Evolutionary conservation across 1,284 basidiomycete genomes (phyloP), one percentile per base, ranked within the genome.

Genomic region (Puccinia polysora): DNA sequence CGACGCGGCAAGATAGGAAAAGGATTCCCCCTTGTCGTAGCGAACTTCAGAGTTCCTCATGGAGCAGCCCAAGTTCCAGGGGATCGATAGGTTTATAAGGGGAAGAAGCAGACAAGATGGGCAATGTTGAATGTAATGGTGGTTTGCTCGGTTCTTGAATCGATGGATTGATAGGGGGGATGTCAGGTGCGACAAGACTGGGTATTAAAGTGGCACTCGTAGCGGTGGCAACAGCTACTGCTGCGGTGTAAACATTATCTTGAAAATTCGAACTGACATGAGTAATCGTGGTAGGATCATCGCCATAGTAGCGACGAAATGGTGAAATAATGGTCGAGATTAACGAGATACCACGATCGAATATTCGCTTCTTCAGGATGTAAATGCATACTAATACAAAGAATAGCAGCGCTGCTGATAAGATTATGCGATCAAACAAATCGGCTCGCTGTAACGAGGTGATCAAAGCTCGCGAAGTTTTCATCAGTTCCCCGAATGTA

Each of bases 381-480:
- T 90, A 93, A 14, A 87, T 83, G 8, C 91, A 86, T 40, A 89
- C 87, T n/a, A 92, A 84, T 71, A 87, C 76, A 82, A 96, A 96
- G 80, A 96, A 89, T 18, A 83, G 77, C 36, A 96, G 85, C 0
- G 86, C 89, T 4, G 86, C 83, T 69, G 90, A 81, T 75, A 97
- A 88, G 74, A 95, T 82, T 40, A 93, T 80, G 6, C 91, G 88
- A 82, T 97, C 92, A n/a, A 93, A 82, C 86, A 89, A 88, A 82
- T 96, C 91, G 5, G 91, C 86, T 74, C 88, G 87, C 80, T 94
- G 89, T 53, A 97, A 86, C 0, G 88, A 86, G 18, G 87, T 89
- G 75, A 96, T 87, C 73, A 96, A 85, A 45, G 88, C 84, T 77
- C 89, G 88, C 0, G 91, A 93, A 30, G 89, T 86, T 62, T 83